Evolutionary conservation across 2,329 filamentous ascomycete genomes (phyloP).

Genomic region (Aureobasidium sp.): DNA sequence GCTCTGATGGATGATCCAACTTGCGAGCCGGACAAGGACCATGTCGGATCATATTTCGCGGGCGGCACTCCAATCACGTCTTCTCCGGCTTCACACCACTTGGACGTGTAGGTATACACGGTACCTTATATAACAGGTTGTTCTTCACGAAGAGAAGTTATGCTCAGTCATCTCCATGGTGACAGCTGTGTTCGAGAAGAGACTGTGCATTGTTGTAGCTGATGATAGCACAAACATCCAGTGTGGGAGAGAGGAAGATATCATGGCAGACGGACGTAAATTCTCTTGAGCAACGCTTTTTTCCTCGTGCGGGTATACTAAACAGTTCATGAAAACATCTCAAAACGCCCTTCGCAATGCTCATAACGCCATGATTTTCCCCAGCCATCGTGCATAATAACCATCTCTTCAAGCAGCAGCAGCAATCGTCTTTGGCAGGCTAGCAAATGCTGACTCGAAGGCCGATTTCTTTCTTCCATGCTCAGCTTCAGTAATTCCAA

Average conservation of each 20-base stretch:
- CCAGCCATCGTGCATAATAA: background rate
- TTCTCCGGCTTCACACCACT: no score
- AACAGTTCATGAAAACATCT: background rate
- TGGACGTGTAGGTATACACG: no score
- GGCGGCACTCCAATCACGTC: background rate
- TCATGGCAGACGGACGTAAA: background rate
- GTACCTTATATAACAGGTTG: background rate
- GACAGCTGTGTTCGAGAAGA: no score
- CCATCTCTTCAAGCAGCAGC: background rate
- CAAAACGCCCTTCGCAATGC: background rate
- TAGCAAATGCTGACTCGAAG: constrained; percentile 17
- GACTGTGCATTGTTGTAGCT: no score
- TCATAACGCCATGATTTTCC: background rate
- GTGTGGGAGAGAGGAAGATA: background rate
- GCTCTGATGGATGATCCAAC: background rate
- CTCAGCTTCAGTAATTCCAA: constrained; percentile 59
- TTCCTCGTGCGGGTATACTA: background rate
- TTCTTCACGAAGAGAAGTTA: background rate
- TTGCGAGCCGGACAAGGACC: background rate
- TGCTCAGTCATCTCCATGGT: background rate
- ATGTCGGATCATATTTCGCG: background rate
- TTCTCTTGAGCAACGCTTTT: background rate
- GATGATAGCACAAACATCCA: no score
- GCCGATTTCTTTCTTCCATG: constrained; percentile 18
- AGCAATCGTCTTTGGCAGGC: background rate